phyloP scores from a whole-genome alignment of 805 yeast species.

The Lipomyces kockii region DNA sequence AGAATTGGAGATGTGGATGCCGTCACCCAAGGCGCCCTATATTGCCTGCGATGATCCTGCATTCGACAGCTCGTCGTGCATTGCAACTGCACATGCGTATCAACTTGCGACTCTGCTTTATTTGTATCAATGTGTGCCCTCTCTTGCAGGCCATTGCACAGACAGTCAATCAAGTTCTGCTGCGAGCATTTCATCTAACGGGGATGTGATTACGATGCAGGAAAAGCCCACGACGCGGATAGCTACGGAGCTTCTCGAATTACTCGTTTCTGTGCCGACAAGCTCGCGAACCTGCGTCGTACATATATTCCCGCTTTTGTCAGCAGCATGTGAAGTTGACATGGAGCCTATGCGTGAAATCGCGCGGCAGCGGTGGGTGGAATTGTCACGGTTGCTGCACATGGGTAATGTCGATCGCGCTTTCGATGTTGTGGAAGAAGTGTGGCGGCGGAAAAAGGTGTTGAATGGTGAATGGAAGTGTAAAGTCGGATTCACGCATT shows the following conservation, averaged over 20 bases:
- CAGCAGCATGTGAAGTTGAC: conserved; percentile 68
- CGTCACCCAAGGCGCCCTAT: conserved; percentile 49
- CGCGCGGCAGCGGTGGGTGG: conserved; percentile 63
- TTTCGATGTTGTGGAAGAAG: conserved; percentile 70
- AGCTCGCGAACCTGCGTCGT: conserved; percentile 59
- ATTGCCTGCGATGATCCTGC: conserved; percentile 50
- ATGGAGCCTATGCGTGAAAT: conserved; percentile 64
- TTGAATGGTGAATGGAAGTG: conserved; percentile 28
- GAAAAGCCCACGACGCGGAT: conserved; percentile 13
- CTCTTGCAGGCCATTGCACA: conserved; percentile 45
- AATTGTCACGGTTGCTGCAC: conserved; percentile 60
- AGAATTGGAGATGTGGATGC: conserved; percentile 62
- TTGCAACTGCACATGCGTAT: conserved; percentile 74
- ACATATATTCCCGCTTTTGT: conserved; percentile 67
- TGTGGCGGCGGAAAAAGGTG: conserved; percentile 58
- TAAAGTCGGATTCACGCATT: conserved; percentile 50
- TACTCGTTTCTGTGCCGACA: conserved; percentile 66
- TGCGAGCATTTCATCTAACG: conserved; percentile 3
- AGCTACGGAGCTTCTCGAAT: conserved; percentile 63
- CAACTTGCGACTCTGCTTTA: conserved; percentile 62
- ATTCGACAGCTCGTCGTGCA: conserved; percentile 63
- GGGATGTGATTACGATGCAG: background rate
- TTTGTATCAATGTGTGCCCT: conserved; percentile 73
- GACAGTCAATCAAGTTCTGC: conserved; percentile 8
- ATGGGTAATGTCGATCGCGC: conserved; percentile 70